phyloP scores from a whole-genome alignment of 2,329 filamentous ascomycete genomes.

The Diplodia mutila region DNA sequence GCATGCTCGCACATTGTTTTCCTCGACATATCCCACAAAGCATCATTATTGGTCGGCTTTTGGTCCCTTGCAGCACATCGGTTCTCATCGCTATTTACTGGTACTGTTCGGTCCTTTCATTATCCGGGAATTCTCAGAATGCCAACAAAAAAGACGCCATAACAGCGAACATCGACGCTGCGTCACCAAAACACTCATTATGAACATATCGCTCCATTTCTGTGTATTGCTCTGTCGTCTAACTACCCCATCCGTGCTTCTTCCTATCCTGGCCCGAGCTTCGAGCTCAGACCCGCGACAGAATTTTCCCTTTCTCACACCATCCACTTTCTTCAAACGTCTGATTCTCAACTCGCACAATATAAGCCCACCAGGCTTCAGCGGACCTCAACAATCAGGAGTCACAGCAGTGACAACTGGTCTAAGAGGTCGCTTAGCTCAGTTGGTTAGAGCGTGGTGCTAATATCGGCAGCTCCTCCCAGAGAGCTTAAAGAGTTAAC shows the following conservation, averaged over 20 bases:
- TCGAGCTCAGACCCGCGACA: not conserved
- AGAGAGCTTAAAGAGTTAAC: constrained; percentile 18
- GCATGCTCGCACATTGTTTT: not conserved
- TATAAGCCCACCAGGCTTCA: not conserved
- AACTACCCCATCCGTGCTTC: constrained; percentile 17
- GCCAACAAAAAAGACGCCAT: not conserved
- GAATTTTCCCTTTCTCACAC: not conserved
- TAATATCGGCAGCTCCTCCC: constrained; percentile 25
- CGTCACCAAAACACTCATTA: not conserved
- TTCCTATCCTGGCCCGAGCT: not conserved
- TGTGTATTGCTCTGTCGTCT: not conserved
- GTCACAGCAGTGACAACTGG: not conserved
- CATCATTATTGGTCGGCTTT: constrained; percentile 2
- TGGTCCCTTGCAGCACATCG: not conserved
- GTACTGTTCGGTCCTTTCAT: not conserved
- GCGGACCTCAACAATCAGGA: not conserved
- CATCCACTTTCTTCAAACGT: not conserved
- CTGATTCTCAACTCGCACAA: not conserved
- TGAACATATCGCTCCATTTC: not conserved
- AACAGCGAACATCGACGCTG: not conserved
- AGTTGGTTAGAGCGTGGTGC: constrained; percentile 31
- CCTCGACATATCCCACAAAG: constrained; percentile 2
- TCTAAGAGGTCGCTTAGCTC: constrained; percentile 26
- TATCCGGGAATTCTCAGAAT: not conserved
- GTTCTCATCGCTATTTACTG: not conserved